Base-by-base conservation (phyloP, 495 filamentous ascomycete genomes). In the Cudoniella acicularis region DNA sequence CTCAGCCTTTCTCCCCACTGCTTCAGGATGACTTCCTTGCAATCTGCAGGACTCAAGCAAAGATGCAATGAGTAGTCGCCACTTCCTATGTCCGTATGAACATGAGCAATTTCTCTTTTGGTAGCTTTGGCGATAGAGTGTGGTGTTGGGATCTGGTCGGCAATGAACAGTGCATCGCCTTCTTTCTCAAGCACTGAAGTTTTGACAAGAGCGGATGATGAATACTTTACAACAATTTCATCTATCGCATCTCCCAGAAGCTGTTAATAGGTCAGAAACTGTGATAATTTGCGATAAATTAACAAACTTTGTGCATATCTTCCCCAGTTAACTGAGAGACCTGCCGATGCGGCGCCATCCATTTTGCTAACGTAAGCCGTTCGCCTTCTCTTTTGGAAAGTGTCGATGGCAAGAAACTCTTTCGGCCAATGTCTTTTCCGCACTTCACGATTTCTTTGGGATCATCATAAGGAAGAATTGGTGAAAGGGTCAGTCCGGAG, bases 1-100 rank as follows among this genome's bases (percentile, higher is more conserved):
- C 46, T 41, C 56, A 64, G 58, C 21, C 62, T 47, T 36, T 64
- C 62, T 26, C 62, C 62, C 62, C 62, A 64, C 45, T 56, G 48
- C 30, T 60, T 64, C 10, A 17, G 27, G 30, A 64, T 64, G 23
- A 60, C 62, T 20, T 56, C 57, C 42, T 64, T 64, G 48, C 57
- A 60, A 60, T 64, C 62, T 22, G 25, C 20, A 4, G 62, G 62
- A 50, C 56, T 60, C 17, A 64, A 16, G 21, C 48, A 56, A 23
- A 60, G n/a, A 45, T 64, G 62, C 11, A 64, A 13, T 10, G 52
- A 60, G 21, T 60, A 52, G n/a, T 64, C 57, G 16, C 40, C 51
- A 54, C 23, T 49, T 2, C 52, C 43, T 1, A 21, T n/a, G 3
- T 52, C 58, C 13, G 36, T 25, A 45, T 64, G 62, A 2, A 64